Percentiles rank a stretch among this genome's conserved stretches.
Conservation (phyloP, 2,329 filamentous ascomycete genomes). For the Geosmithia flava region DNA sequence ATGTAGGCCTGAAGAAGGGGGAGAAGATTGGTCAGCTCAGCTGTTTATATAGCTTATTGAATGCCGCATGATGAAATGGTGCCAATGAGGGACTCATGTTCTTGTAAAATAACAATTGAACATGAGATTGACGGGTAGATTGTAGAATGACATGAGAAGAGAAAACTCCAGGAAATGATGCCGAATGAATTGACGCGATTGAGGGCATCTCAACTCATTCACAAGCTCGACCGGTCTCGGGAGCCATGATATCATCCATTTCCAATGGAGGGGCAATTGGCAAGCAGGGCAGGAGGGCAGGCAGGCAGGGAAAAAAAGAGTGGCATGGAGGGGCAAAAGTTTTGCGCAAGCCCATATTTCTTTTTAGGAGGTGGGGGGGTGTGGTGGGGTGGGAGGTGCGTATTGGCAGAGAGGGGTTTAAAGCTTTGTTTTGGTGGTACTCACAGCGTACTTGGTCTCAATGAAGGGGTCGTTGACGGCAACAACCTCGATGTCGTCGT, state of each 20-base stretch:
- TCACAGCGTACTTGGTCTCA: slow-evolving; percentile 91
- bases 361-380: slow-evolving; percentile 6
- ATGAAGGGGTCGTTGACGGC: slow-evolving; percentile 99
- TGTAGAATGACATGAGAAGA: too few species aligned
- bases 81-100: background rate
- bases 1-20: slow-evolving; percentile 70
- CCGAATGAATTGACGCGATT: background rate
- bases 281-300: background rate
- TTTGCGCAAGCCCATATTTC: background rate
- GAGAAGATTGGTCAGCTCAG: background rate
- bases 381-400: background rate
- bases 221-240: background rate
- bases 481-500: slow-evolving; percentile 80
- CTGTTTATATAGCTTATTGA: background rate
- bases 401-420: slow-evolving; percentile 1
- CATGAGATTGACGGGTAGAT: too few species aligned
- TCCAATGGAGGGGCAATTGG: slow-evolving; percentile 1
- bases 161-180: background rate
- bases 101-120: too few species aligned
- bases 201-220: background rate
- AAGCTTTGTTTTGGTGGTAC: slow-evolving; percentile 23
- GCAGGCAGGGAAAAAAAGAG: background rate
- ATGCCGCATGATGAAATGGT: background rate
- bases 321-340: slow-evolving; percentile 2
- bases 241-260: slow-evolving; percentile 1